A percentile compares a stretch with the other conserved stretches of the same genome.
Evolutionary conservation across 768 basidiomycete species (phyloP).

Genomic region (Tulasnella sp.): DNA sequence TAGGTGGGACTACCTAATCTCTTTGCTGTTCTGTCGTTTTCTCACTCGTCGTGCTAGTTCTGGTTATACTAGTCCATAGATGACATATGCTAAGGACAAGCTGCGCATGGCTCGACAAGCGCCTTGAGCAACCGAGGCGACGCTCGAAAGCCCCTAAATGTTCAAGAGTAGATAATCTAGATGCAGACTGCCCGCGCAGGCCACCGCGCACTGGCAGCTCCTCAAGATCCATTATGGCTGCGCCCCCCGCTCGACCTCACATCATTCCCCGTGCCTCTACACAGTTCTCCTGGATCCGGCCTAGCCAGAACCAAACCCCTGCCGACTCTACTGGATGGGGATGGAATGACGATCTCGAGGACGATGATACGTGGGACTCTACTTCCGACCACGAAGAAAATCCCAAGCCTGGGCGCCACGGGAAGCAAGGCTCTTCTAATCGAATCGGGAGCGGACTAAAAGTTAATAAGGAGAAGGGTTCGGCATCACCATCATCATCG

Average conservation of each 20-base stretch:
- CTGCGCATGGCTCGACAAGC: no score
- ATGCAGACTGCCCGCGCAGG: no score
- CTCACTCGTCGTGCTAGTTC: no score
- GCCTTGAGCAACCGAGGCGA: no score
- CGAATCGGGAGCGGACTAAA: constrained; percentile 12
- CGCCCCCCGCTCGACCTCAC: constrained; percentile 19
- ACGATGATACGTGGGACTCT: constrained; percentile 82
- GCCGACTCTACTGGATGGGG: constrained; percentile 34
- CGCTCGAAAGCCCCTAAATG: no score
- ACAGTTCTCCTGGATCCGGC: constrained; percentile 44
- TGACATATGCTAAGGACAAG: no score
- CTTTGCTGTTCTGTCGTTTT: no score
- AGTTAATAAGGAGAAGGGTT: constrained; percentile 1
- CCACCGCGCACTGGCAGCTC: no score
- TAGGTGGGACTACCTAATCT: no score
- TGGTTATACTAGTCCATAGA: no score
- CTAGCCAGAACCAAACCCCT: constrained; percentile 52
- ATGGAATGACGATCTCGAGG: constrained; percentile 52
- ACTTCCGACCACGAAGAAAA: constrained; percentile 61
- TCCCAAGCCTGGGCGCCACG: constrained; percentile 14
- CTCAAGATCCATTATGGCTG: constrained; percentile 11
- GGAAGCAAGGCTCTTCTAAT: constrained; percentile 20
- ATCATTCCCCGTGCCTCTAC: constrained; percentile 12
- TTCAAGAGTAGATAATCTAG: no score
- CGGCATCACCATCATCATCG: constrained; percentile 29